Percentiles rank a stretch among this genome's conserved stretches.
Evolutionary conservation across 148 eudicot genomes (phyloP).

Genomic region (Rhododendron kiyosumense): DNA sequence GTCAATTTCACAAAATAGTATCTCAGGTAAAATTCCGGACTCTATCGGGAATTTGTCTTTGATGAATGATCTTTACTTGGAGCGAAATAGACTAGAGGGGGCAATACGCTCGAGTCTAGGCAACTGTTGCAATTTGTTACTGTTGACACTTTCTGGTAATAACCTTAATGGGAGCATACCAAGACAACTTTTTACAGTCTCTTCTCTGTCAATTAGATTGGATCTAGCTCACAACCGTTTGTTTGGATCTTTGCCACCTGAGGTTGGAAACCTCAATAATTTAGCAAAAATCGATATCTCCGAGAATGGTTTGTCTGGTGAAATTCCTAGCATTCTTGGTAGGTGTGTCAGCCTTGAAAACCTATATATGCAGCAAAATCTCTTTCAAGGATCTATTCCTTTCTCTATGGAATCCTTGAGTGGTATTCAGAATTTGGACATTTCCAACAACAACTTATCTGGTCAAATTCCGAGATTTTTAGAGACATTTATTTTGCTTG

Average conservation of each 20-base stretch:
- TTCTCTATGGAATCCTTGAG: neutral
- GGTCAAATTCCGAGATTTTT: neutral
- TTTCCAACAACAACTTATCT: slow-evolving; percentile 17
- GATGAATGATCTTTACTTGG: neutral
- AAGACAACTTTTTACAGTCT: neutral
- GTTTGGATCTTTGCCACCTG: neutral
- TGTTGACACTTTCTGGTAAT: slow-evolving; percentile 1
- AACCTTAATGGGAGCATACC: slow-evolving; percentile 15
- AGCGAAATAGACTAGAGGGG: neutral
- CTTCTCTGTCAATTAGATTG: neutral
- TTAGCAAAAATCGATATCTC: neutral
- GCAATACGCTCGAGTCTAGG: neutral
- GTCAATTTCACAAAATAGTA: neutral
- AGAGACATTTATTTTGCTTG: neutral
- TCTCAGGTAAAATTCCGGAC: slow-evolving; percentile 7
- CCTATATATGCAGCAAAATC: neutral
- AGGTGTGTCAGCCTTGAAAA: neutral
- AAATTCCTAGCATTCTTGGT: slow-evolving; percentile 8
- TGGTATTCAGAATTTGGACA: neutral
- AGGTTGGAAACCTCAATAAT: neutral
- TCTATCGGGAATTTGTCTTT: slow-evolving; percentile 11
- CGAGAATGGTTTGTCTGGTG: neutral
- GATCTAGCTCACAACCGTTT: neutral
- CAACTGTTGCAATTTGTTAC: neutral
- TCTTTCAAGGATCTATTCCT: slow-evolving; percentile 3